Evolutionary conservation across 208 protist species (phyloP).

Genomic region (Trypanosoma rangeli): DNA sequence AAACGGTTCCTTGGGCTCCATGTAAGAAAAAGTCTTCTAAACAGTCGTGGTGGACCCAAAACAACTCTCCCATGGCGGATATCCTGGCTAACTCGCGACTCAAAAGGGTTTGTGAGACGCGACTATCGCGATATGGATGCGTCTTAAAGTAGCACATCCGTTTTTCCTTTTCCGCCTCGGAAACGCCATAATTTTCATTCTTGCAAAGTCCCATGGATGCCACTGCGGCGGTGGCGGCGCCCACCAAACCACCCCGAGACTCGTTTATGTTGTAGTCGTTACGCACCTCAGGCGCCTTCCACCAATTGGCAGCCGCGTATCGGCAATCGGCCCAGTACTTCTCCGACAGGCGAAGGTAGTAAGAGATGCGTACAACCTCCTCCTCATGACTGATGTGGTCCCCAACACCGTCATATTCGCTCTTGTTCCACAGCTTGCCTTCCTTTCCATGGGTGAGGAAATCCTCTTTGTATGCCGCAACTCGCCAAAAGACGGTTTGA

Average conservation of each 20-base stretch:
- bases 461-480: slow-evolving; percentile 14
- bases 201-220: slow-evolving; percentile 25
- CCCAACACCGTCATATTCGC: slow-evolving; percentile 19
- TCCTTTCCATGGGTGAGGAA: slow-evolving; percentile 27
- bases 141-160: slow-evolving; percentile 23
- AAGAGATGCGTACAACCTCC: slow-evolving; percentile 16
- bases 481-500: slow-evolving; percentile 27
- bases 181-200: slow-evolving; percentile 11
- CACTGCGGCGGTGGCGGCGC: slow-evolving; percentile 19
- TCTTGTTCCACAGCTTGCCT: slow-evolving; percentile 29
- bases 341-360: slow-evolving; percentile 16
- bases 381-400: slow-evolving; percentile 17
- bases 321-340: slow-evolving; percentile 18
- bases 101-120: slow-evolving; percentile 14
- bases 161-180: slow-evolving; percentile 21
- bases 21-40: slow-evolving; percentile 33
- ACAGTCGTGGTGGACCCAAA: slow-evolving; percentile 34
- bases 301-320: slow-evolving; percentile 35
- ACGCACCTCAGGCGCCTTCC: slow-evolving; percentile 34
- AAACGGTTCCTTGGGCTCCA: slow-evolving; percentile 27
- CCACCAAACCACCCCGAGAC: slow-evolving; percentile 7
- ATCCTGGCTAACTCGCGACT: slow-evolving; percentile 21
- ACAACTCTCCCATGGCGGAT: slow-evolving; percentile 22
- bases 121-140: slow-evolving; percentile 20
- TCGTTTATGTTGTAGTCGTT: slow-evolving; percentile 29